Evolutionary conservation across 2,329 filamentous ascomycete species (phyloP).

Genomic region (Ophiostoma sp.): DNA sequence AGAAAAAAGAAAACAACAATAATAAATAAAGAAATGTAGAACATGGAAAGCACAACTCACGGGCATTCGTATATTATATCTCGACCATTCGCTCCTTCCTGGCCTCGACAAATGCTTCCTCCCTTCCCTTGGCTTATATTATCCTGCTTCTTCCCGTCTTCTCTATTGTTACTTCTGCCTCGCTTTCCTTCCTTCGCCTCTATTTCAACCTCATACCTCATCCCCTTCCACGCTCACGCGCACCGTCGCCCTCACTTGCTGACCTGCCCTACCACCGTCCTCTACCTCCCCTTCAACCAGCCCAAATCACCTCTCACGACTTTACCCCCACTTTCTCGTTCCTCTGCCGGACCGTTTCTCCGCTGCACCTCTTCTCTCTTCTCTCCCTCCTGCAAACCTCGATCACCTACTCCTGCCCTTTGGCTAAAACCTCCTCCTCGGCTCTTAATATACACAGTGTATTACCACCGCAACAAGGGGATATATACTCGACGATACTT

Average conservation of each 20-base stretch:
- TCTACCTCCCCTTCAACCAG: too few species aligned
- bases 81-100: neutral
- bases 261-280: neutral
- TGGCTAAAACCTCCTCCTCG: conserved; percentile 14
- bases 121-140: neutral
- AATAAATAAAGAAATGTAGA: neutral
- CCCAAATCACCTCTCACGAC: neutral
- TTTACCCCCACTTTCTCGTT: neutral
- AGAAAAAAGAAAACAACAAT: neutral
- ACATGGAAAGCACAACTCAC: neutral
- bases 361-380: neutral
- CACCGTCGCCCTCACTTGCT: neutral
- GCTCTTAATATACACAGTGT: conserved; percentile 17
- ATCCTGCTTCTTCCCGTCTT: conserved; percentile 1
- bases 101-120: conserved; percentile 1
- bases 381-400: neutral
- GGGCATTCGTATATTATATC: conserved; percentile 12
- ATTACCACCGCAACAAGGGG: neutral
- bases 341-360: neutral
- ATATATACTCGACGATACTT: neutral
- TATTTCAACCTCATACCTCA: neutral
- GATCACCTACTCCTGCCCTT: neutral
- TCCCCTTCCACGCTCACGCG: neutral
- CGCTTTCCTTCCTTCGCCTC: neutral
- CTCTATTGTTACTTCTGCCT: neutral